Evolutionary conservation across 2,329 filamentous ascomycete genomes (phyloP), one percentile per base, ranked within the genome.

Genomic region (Colletotrichum chlorophyti): DNA sequence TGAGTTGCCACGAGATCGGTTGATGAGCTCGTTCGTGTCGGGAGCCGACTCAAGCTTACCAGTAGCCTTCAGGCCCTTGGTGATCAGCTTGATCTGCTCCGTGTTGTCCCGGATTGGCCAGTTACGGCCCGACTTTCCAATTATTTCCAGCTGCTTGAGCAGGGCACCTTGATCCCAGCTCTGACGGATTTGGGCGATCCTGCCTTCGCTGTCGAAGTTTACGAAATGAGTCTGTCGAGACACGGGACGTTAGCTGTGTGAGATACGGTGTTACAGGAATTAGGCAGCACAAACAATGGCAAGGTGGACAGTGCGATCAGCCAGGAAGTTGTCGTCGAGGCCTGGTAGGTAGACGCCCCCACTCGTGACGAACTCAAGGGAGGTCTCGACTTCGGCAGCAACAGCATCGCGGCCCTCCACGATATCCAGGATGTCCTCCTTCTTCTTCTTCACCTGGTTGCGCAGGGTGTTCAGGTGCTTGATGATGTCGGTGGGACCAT

Each of bases 101-200:
- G 86, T 86, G 70, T 89, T 90, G 71, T 97, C 93, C 65, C 87
- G 86, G 70, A 99, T 96, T 52, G 95, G 95, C 95, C 95, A 99
- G 76, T 95, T 96, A 72, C 90, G 91, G 54, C 91, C 91, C 51
- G 90, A 89, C 70, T 88, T 89, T 68, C 95, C 94, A 74, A 99
- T 98, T 54, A 97, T 88, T 62, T 97, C 93, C 63, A 97, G 84
- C 74, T 96, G 90, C 78, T 95, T 98, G 65, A 99, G 84, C 35
- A 99, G 84, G 51, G 92, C 90, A 61, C 88, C 93, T 75, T 99
- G 95, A 72, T 99, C 95, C 95, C 95, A 99, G 72, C 90, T 91
- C 65, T 94, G 86, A 66, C 94, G 91, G 64, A 98, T 91, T 73
- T 95, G 91, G 59, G 83, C 74, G 70, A 99, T 97, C 77, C 91